These are phyloP conservation scores for Apiospora koreana DNA, from an alignment of 2,329 filamentous ascomycete genomes.

Conservation along the genomic window DNA sequence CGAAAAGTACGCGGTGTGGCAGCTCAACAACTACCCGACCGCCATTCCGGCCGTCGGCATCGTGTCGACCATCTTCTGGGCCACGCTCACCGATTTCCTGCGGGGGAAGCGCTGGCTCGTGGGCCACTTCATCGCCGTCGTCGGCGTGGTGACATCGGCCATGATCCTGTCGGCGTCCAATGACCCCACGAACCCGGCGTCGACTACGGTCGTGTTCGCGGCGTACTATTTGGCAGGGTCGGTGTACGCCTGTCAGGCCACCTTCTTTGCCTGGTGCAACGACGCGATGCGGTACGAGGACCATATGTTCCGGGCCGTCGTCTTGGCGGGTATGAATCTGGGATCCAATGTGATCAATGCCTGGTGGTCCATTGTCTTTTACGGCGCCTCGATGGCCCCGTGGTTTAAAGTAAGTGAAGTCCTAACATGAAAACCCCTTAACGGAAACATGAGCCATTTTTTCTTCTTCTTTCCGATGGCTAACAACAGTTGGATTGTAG, in stretches of 20 bases:
- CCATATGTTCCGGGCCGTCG: slow-evolving; percentile 62
- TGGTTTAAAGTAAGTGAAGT: slow-evolving; percentile 57
- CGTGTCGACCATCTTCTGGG: slow-evolving; percentile 67
- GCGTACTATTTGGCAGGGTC: slow-evolving; percentile 72
- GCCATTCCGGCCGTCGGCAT: slow-evolving; percentile 59
- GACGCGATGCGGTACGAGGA: slow-evolving; percentile 67
- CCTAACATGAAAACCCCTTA: not conserved
- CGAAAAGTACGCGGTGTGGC: slow-evolving; percentile 43
- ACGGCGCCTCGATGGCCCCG: slow-evolving; percentile 66
- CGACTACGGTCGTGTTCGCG: slow-evolving; percentile 58
- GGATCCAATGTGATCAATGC: slow-evolving; percentile 69
- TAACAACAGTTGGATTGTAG: slow-evolving; percentile 31
- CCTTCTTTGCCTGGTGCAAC: slow-evolving; percentile 77
- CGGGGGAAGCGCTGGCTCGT: slow-evolving; percentile 66
- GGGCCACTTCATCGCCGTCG: slow-evolving; percentile 67
- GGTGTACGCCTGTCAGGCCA: slow-evolving; percentile 73
- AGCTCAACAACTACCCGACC: slow-evolving; percentile 59
- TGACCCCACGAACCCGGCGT: slow-evolving; percentile 36
- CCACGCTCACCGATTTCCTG: slow-evolving; percentile 65
- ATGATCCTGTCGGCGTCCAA: slow-evolving; percentile 60
- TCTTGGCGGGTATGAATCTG: slow-evolving; percentile 73
- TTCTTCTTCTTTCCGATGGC: slow-evolving; percentile 16
- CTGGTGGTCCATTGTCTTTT: slow-evolving; percentile 75
- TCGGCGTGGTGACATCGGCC: slow-evolving; percentile 60
- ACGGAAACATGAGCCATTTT: not conserved